Conservation (phyloP, 441 rosid genomes). For the Arabidopsis lyrata region DNA sequence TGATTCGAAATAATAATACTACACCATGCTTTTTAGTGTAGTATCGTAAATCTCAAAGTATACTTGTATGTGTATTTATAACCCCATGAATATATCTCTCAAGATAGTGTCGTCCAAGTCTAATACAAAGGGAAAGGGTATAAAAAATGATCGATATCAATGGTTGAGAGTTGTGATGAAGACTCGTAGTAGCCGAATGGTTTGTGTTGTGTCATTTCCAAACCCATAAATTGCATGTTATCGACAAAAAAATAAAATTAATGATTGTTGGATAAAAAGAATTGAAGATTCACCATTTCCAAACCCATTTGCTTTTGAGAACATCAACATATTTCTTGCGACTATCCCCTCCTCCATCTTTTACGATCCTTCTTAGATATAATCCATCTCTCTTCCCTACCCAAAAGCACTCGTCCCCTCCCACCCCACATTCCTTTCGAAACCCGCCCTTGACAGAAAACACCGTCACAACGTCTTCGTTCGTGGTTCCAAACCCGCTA, state of each 20-base stretch:
- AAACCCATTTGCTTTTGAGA: slow-evolving; percentile 42
- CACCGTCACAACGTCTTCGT: slow-evolving; percentile 31
- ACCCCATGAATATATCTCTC: slow-evolving; percentile 20
- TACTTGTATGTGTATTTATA: slow-evolving; percentile 7
- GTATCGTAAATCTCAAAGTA: background rate
- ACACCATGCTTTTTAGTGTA: background rate
- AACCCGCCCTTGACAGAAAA: slow-evolving; percentile 32
- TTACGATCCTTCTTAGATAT: slow-evolving; percentile 23
- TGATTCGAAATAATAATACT: background rate
- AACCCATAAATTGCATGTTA: slow-evolving; percentile 2
- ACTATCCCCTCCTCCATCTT: background rate
- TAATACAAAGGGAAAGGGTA: background rate
- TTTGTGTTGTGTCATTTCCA: background rate
- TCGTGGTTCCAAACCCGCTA: slow-evolving; percentile 41
- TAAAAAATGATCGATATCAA: background rate
- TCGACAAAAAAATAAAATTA: background rate
- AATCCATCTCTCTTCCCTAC: slow-evolving; percentile 42
- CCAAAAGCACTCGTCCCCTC: slow-evolving; percentile 38
- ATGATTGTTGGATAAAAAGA: background rate
- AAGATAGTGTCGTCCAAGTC: background rate
- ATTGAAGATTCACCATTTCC: slow-evolving; percentile 41
- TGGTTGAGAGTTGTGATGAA: background rate
- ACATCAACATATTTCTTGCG: slow-evolving; percentile 26
- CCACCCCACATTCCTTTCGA: slow-evolving; percentile 18
- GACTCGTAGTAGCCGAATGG: background rate